phyloP scores from a whole-genome alignment of 1,284 basidiomycete species.

The Afroboletus lepidellus region DNA sequence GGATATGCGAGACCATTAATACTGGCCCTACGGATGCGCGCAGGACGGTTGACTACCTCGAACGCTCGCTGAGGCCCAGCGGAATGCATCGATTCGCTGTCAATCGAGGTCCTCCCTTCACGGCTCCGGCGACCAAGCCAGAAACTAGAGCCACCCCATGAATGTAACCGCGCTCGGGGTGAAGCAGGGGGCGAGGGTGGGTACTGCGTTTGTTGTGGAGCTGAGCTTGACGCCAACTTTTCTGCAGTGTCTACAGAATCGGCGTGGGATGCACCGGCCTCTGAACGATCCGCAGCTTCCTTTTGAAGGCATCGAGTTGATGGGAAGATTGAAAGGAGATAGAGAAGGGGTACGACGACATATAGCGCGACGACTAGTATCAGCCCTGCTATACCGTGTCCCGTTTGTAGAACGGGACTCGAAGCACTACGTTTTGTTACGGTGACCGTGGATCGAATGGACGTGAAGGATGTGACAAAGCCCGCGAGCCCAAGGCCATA shows the following conservation, averaged over 20 bases:
- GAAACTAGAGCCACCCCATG: conserved; percentile 51
- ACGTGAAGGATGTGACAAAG: conserved; percentile 60
- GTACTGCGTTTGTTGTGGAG: conserved; percentile 39
- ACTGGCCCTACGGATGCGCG: conserved; percentile 46
- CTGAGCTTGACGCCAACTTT: conserved; percentile 41
- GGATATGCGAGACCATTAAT: conserved; percentile 46
- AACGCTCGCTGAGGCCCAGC: conserved; percentile 51
- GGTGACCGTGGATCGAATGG: conserved; percentile 36
- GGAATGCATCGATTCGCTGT: conserved; percentile 48
- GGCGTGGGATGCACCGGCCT: conserved; percentile 29
- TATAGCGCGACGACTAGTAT: conserved; percentile 62
- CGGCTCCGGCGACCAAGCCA: conserved; percentile 41
- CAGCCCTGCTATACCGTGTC: conserved; percentile 61
- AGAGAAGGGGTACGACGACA: conserved; percentile 48
- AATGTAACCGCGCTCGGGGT: conserved; percentile 48
- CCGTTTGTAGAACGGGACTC: conserved; percentile 47
- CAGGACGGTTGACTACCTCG: conserved; percentile 70
- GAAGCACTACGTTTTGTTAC: conserved; percentile 37
- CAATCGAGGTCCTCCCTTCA: conserved; percentile 47
- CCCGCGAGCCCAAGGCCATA: conserved; percentile 63
- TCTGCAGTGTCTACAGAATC: conserved; percentile 48
- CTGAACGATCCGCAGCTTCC: conserved; percentile 22
- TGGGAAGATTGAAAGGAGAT: conserved; percentile 35
- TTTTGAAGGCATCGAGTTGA: conserved; percentile 18
- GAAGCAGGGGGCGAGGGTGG: conserved; percentile 46